phyloP scores from a whole-genome alignment of 2,329 filamentous ascomycete genomes.

The Talaromyces islandicus region DNA sequence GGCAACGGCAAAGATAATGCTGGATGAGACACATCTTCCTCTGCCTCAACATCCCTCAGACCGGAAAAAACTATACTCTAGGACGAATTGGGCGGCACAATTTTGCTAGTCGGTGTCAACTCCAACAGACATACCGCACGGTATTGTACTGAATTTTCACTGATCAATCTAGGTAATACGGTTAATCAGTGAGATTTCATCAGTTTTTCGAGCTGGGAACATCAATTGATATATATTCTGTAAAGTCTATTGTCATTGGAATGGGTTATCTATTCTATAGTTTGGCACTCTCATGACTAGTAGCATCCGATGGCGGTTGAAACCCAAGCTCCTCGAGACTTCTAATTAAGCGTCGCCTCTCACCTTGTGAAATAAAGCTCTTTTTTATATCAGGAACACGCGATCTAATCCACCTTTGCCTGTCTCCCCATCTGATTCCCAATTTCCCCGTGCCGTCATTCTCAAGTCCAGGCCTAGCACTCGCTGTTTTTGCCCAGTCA shows the following conservation, averaged over 20 bases:
- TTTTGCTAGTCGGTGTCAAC: too few relatives aligned
- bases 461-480: slow-evolving; percentile 26
- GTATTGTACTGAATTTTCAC: too few relatives aligned
- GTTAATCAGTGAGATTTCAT: not conserved
- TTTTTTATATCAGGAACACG: slow-evolving; percentile 65
- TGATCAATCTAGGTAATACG: too few relatives aligned
- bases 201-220: not conserved
- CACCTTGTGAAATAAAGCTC: slow-evolving; percentile 62
- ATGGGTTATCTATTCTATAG: not conserved
- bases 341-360: slow-evolving; percentile 50
- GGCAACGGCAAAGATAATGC: slow-evolving; percentile 10
- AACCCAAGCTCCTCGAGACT: slow-evolving; percentile 69
- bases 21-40: slow-evolving; percentile 11
- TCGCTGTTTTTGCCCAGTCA: slow-evolving; percentile 35
- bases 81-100: slow-evolving; percentile 14
- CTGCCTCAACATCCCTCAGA: not conserved
- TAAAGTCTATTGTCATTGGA: not conserved
- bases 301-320: slow-evolving; percentile 40
- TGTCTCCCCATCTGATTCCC: slow-evolving; percentile 65
- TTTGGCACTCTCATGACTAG: not conserved
- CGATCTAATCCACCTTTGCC: slow-evolving; percentile 65
- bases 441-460: slow-evolving; percentile 54
- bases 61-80: slow-evolving; percentile 13
- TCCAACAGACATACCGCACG: too few relatives aligned
- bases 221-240: not conserved